These are phyloP conservation scores for Paramyrothecium roridum DNA, from an alignment of 2,329 filamentous ascomycete genomes.

Conservation along the genomic window DNA sequence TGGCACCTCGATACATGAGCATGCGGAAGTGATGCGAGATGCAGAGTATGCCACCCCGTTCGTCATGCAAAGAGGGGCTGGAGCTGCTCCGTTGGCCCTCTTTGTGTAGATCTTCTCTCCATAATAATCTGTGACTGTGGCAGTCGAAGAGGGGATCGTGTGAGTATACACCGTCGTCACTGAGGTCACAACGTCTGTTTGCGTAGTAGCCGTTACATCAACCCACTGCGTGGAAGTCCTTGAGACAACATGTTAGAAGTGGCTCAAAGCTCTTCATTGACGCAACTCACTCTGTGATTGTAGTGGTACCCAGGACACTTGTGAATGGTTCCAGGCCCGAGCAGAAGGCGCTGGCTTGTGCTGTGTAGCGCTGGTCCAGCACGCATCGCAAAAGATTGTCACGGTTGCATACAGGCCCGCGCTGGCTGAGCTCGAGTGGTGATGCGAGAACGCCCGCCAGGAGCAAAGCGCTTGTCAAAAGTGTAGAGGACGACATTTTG, in stretches of 20 bases:
- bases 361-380: slow-evolving; percentile 12
- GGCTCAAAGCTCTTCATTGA: background rate
- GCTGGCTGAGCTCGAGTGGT: background rate
- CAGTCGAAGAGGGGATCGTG: slow-evolving; percentile 14
- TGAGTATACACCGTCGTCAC: slow-evolving; percentile 14
- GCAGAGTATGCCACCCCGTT: slow-evolving; percentile 16
- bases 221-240: slow-evolving; percentile 11
- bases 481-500: background rate
- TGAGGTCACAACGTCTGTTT: slow-evolving; percentile 5
- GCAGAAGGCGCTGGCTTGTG: slow-evolving; percentile 14
- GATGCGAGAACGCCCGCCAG: background rate
- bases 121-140: slow-evolving; percentile 10
- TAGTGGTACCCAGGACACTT: slow-evolving; percentile 9
- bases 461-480: background rate
- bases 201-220: slow-evolving; percentile 6
- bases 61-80: slow-evolving; percentile 14
- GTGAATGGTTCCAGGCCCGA: slow-evolving; percentile 12
- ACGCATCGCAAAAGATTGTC: slow-evolving; percentile 18
- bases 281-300: slow-evolving; percentile 8
- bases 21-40: slow-evolving; percentile 18
- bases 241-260: background rate
- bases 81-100: slow-evolving; percentile 4
- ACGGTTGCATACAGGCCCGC: slow-evolving; percentile 9
- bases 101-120: slow-evolving; percentile 3
- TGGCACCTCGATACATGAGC: slow-evolving; percentile 17